Base-by-base conservation (phyloP, 257 asterid species). In the Haberlea rhodopensis region DNA sequence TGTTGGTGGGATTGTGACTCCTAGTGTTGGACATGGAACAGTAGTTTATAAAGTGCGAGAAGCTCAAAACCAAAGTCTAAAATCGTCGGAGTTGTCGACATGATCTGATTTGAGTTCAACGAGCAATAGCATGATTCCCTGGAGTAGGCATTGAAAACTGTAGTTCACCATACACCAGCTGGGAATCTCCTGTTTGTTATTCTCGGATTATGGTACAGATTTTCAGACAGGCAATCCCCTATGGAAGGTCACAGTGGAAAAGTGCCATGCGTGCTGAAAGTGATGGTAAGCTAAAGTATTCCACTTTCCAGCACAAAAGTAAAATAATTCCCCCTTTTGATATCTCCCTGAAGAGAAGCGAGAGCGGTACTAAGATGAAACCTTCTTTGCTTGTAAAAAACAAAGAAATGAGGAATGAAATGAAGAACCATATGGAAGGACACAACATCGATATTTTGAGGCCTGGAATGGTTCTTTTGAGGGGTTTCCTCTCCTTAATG, bases 381-480 rank as follows among this genome's bases (percentile, higher is more conserved):
- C 0, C 75, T 8, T n/a, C 95, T 54, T 71, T 90, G 63, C 76
- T 13, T 34, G 43, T 0, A 26, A 75, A 20, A 78, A 89, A 87
- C 46, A 70, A 55, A 78, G 90, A 78, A 53, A 60, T 0, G 67
- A 81, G 86, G 81, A 67, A 71, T 53, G 85, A 77, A 66, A 55
- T 19, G 52, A 84, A 80, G 71, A 76, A 67, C 48, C 82, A 3
- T 2, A 19, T 22, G 52, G 74, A 70, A 60, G 85, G 80, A 57
- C 73, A 56, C 43, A 76, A 52, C 48, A 80, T 81, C 45, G 20
- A 53, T 60, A 48, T 32, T 57, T 26, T 79, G 62, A 76, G 85
- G 81, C 76, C 89, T 51, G 97, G 97, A 72, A 83, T 90, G 95
- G 70, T 90, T 72, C 91, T 78, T 67, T 67, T 89, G 28, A 87